Conservation (phyloP, 306 rosid species). For the Vicia villosa region DNA sequence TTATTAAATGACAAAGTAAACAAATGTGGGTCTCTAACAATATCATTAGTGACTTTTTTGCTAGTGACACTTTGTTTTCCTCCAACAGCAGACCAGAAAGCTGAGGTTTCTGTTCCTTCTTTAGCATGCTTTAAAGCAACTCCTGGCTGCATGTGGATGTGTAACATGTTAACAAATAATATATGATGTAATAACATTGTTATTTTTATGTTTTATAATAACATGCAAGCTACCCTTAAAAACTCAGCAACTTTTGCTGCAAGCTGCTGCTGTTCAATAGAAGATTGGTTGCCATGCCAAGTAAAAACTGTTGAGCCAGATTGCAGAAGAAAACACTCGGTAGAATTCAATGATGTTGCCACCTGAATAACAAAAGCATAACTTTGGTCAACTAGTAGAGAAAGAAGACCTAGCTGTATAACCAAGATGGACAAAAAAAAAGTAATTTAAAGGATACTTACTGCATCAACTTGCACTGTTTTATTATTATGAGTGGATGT, state of each 20-base stretch:
- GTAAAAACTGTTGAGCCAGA: constrained; percentile 86
- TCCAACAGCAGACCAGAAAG: constrained; percentile 95
- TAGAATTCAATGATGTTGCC: constrained; percentile 78
- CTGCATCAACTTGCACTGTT: constrained; percentile 89
- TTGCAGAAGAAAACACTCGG: constrained; percentile 87
- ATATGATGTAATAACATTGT: no score
- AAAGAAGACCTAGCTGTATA: constrained; percentile 30
- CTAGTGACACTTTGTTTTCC: constrained; percentile 85
- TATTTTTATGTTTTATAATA: no score
- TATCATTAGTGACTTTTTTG: constrained; percentile 66
- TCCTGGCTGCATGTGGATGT: constrained; percentile 77
- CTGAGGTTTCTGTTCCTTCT: constrained; percentile 98
- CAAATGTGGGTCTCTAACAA: constrained; percentile 87
- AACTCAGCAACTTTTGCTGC: constrained; percentile 90
- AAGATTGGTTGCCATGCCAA: constrained; percentile 94
- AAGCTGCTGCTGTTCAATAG: constrained; percentile 90
- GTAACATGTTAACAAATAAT: constrained; percentile 33
- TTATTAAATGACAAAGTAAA: constrained; percentile 69
- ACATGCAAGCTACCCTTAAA: constrained; percentile 62
- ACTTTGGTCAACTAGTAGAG: constrained; percentile 22
- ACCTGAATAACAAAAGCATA: constrained; percentile 59
- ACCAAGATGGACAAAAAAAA: constrained; percentile 14
- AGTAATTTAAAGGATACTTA: constrained; percentile 49
- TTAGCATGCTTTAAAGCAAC: constrained; percentile 79
- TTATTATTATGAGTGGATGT: constrained; percentile 81